phyloP scores from a whole-genome alignment of 371 early-diverging fungal species.

The Mortierella sp. region DNA sequence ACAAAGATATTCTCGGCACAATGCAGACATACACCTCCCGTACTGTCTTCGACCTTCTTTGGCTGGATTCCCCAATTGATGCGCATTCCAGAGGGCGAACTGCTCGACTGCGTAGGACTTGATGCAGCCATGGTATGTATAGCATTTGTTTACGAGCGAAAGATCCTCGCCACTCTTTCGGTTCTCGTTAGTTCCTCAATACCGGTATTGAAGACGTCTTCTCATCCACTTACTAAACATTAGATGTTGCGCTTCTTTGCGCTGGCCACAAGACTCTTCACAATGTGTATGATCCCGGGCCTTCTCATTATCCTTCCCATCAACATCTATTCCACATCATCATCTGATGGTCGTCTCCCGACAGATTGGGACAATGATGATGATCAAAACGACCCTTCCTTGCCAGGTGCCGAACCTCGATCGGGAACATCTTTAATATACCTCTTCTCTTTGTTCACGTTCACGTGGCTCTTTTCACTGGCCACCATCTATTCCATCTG shows the following conservation, averaged over 20 bases:
- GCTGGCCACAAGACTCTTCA: conserved; percentile 63
- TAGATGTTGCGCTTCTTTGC: conserved; percentile 63
- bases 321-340: conserved; percentile 54
- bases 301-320: conserved; percentile 59
- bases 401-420: conserved; percentile 6
- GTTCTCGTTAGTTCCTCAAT: too few species aligned
- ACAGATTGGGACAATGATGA: conserved; percentile 15
- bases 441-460: conserved; percentile 68
- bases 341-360: conserved; percentile 12
- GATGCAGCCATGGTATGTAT: conserved; percentile 67
- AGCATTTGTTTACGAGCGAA: background rate
- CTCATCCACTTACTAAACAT: background rate
- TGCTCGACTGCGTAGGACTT: conserved; percentile 63
- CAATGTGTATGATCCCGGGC: conserved; percentile 50
- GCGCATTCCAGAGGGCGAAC: conserved; percentile 56
- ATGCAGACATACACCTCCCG: conserved; percentile 66
- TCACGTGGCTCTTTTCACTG: conserved; percentile 74
- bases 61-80: conserved; percentile 72
- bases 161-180: background rate
- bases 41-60: conserved; percentile 63
- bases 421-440: conserved; percentile 37
- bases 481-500: conserved; percentile 69
- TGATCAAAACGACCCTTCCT: conserved; percentile 15
- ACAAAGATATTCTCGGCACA: too few species aligned
- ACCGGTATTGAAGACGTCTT: too few species aligned